phyloP scores from a whole-genome alignment of 345 rosid genomes.

The Hevea brasiliensis region DNA sequence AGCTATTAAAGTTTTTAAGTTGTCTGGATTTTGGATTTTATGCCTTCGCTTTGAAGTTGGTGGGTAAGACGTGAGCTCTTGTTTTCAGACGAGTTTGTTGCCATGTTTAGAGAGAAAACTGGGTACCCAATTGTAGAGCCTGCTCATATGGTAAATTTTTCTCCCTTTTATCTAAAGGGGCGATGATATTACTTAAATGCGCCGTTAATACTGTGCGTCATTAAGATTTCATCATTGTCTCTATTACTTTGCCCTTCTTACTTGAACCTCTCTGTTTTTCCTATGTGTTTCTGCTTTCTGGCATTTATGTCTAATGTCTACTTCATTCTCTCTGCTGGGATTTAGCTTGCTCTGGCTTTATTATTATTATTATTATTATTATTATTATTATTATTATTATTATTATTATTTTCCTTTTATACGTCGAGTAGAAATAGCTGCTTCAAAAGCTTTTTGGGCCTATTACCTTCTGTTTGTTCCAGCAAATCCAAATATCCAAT shows the following conservation, averaged over 20 bases:
- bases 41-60: not conserved
- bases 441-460: not conserved
- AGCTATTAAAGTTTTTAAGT: slow-evolving; percentile 15
- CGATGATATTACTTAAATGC: not conserved
- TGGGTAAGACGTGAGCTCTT: not conserved
- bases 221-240: not conserved
- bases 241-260: not conserved
- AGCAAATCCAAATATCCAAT: not conserved
- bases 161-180: not conserved
- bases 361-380: too few species aligned
- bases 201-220: not conserved
- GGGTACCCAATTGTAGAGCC: slow-evolving; percentile 80
- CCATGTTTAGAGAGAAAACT: slow-evolving; percentile 74
- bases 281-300: not conserved
- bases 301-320: too few species aligned
- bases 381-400: too few species aligned
- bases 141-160: slow-evolving; percentile 79
- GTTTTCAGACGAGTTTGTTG: slow-evolving; percentile 81
- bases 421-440: too few species aligned
- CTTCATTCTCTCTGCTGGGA: not conserved
- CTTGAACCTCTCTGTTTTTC: not conserved
- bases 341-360: not conserved
- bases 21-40: not conserved
- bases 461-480: not conserved
- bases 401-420: too few species aligned